Evolutionary conservation across 2,329 filamentous ascomycete species (phyloP), one percentile per base, ranked within the genome.

Genomic region (Aureobasidium lini): DNA sequence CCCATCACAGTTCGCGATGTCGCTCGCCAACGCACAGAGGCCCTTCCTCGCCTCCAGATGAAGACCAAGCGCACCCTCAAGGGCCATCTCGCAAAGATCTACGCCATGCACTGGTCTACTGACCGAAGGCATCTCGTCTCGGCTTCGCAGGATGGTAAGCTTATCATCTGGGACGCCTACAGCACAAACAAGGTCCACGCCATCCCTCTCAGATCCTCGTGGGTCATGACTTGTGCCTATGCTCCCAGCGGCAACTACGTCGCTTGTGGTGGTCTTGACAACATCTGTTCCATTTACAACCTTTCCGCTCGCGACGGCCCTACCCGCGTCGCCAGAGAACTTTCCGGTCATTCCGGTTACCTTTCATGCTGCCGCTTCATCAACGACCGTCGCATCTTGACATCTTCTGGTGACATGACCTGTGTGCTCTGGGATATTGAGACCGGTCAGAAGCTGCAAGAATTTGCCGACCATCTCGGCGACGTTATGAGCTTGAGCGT

Each of bases 361-460:
- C 84, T 99, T 46, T 96, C 91, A 23, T 99, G 94, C 87, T 97
- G 94, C 75, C 88, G 94, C 65, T 99, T 99, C 76, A 95, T 97
- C 80, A 97, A 96, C 74, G 94, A 99, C 78, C 87, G 94, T 71
- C 91, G 90, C 71, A 97, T 99, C 70, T 85, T 99, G 65, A 99
- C 94, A 62, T 97, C 94, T 0, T 99, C 94, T 2, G 94, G 94
- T 64, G 94, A 99, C 73, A 99, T 99, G 94, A 99, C 94, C 56
- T 99, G 94, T 75, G 96, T 97, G 87, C 89, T 97, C 71, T 99
- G 94, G 94, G 94, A 99, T 79, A 93, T 99, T 65, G 94, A 99
- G 77, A 95, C 93, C 0, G 94, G 94, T 60, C 90, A 92, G 65
- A 96, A 96, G 79, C 89, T 96, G 43, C 95, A 92, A 71, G 94